Conservation (phyloP, 495 filamentous ascomycete genomes). For the Penicillium paradoxum region DNA sequence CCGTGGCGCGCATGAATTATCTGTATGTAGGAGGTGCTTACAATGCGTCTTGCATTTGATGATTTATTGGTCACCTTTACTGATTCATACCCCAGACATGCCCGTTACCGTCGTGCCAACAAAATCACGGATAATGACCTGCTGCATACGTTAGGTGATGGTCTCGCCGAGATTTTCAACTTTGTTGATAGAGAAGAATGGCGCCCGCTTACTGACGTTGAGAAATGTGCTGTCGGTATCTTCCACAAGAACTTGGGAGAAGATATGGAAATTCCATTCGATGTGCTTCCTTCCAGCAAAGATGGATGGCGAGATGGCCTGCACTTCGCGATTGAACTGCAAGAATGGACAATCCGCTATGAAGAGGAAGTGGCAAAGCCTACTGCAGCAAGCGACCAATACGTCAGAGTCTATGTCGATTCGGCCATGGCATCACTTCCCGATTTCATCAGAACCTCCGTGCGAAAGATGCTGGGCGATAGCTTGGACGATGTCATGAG, state of each 20-base stretch:
- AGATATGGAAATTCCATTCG: slow-evolving; percentile 38
- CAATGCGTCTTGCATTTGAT: background rate
- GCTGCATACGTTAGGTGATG: slow-evolving; percentile 40
- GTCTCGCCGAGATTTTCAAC: slow-evolving; percentile 31
- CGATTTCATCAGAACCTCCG: slow-evolving; percentile 6
- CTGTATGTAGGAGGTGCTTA: slow-evolving; percentile 15
- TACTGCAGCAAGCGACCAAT: slow-evolving; percentile 23
- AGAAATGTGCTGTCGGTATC: slow-evolving; percentile 38
- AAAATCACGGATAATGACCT: slow-evolving; percentile 41
- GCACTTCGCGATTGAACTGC: slow-evolving; percentile 49
- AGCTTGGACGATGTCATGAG: slow-evolving; percentile 26
- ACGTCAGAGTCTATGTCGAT: slow-evolving; percentile 27
- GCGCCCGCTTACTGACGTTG: slow-evolving; percentile 36
- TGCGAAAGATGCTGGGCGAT: slow-evolving; percentile 22
- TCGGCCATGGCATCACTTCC: slow-evolving; percentile 18
- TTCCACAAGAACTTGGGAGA: slow-evolving; percentile 39
- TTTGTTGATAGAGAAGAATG: slow-evolving; percentile 37
- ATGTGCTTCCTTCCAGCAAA: slow-evolving; percentile 13
- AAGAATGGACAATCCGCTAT: slow-evolving; percentile 45
- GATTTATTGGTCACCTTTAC: background rate
- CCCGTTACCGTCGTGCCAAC: slow-evolving; percentile 29
- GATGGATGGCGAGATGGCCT: slow-evolving; percentile 49
- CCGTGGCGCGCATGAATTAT: slow-evolving; percentile 46
- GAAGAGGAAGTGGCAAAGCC: slow-evolving; percentile 32
- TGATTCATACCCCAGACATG: slow-evolving; percentile 22